Evolutionary conservation across 176 grass and related monocot species (phyloP), one percentile per base, ranked within the genome.

Genomic region (Pontederia crassipes): DNA sequence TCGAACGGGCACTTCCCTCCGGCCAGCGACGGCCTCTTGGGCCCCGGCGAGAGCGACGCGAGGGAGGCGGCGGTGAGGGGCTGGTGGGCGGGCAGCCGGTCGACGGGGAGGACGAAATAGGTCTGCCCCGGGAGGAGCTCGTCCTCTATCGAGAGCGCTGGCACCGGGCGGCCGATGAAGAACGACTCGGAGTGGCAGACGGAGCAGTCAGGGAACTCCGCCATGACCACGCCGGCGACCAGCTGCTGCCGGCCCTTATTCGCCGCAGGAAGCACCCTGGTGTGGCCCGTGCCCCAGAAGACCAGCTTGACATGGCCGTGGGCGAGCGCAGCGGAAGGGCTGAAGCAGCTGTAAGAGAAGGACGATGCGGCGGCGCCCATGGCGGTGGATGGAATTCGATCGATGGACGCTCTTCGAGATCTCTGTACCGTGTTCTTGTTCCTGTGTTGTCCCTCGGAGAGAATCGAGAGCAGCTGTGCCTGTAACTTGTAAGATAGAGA

Each of bases 181-280:
- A 94, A 94, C n/a, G 65, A 77, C 64, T 95, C 81, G 0, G 85
- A 84, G 3, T 61, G 73, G 78, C 85, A 88, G 8, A 95, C 78
- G 29, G 88, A 59, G 17, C 66, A 14, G 0, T 75, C 81, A 0
- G 65, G 68, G 69, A 85, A 80, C 20, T 78, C 64, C 68, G 72
- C 28, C 81, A 95, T 88, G 65, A 82, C 55, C 77, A 85, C 85
- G 49, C 84, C 75, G 0, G 78, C 81, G 51, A 64, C 57, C 16
- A 2, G 28, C 65, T 69, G 70, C 1, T 20, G 52, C 28, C 52
- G 69, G 9, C 35, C 58, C 29, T 57, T 50, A 10, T 40, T 40
- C 4, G 32, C 32, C 32, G 32, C 46, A 10, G 61, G 1, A 3
- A 64, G 61, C 17, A 64, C 10, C 58, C 48, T 9, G 59, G 58